Evolutionary conservation across 257 asterid genomes (phyloP), one percentile per base, ranked within the genome.

Genomic region (Cordia subcordata): DNA sequence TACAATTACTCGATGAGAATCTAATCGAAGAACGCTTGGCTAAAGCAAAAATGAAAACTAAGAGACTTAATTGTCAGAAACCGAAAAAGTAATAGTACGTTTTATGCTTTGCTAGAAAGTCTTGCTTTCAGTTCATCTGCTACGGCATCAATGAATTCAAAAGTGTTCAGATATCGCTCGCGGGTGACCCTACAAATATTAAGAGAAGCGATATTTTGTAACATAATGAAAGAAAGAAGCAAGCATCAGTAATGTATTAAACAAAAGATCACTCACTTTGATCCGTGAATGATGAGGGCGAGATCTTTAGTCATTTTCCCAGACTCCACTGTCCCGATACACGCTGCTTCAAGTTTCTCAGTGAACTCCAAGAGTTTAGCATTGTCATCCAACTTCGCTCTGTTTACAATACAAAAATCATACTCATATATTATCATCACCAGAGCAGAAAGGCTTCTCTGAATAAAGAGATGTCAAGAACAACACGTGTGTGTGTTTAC

Each of bases 291-390:
- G 54, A 93, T 82, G 44, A 93, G 97, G 62, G 99, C 95, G 46
- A 93, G 93, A 78, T 93, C 99, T 76, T 93, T 93, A 55, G 99
- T 93, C 99, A 93, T 93, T 82, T 89, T 93, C 5, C 95, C 97
- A 11, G 95, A 75, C 75, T 93, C 99, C 60, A 89, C 99, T 1
- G 81, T 83, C 57, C 96, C 85, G 56, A 89, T 51, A 66, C 99
- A 93, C 17, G 99, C 97, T 38, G 88, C 88, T 75, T 93, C 99
- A 60, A 93, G 68, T 66, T 93, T 93, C 84, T 85, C 94, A 35
- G 94, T 73, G 82, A 93, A 93, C 55, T 81, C 96, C 88, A 89
- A 72, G 19, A 93, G 90, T 61, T 77, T 87, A 47, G 88, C 76
- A 55, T 93, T 89, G 74, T 79, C 74, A 35, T 93, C 99, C 83